Percentiles rank a stretch among this genome's conserved stretches.
These are phyloP conservation scores for Aspergillus ellipticus DNA, from an alignment of 495 filamentous ascomycete genomes.

Conservation along the genomic window DNA sequence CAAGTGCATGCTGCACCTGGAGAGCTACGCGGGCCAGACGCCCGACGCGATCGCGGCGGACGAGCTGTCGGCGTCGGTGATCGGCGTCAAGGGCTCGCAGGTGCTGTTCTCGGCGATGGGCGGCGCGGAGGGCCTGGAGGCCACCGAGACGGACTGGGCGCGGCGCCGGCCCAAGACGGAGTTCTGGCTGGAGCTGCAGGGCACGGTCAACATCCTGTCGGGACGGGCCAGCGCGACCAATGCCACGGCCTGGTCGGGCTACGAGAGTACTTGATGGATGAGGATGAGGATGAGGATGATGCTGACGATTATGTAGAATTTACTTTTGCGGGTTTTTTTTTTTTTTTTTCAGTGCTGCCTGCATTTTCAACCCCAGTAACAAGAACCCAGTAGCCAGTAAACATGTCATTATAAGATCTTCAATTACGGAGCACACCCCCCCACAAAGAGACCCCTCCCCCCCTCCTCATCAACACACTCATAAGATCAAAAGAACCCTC, in stretches of 20 bases:
- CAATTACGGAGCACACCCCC: too few relatives aligned
- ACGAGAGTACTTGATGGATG: slow-evolving; percentile 20
- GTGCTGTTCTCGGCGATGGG: slow-evolving; percentile 82
- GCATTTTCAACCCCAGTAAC: too few relatives aligned
- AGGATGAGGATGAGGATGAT: neutral
- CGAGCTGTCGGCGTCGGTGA: slow-evolving; percentile 69
- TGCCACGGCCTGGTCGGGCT: slow-evolving; percentile 26
- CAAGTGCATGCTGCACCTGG: slow-evolving; percentile 84
- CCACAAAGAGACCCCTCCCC: too few relatives aligned
- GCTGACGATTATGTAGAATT: neutral
- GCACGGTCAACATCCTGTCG: slow-evolving; percentile 78
- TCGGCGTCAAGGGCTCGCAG: slow-evolving; percentile 86
- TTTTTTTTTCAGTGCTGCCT: too few relatives aligned
- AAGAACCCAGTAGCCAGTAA: too few relatives aligned
- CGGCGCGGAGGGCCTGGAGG: slow-evolving; percentile 60
- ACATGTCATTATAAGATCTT: too few relatives aligned
- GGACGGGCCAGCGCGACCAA: slow-evolving; percentile 51
- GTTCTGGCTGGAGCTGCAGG: slow-evolving; percentile 80
- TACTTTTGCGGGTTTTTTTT: too few relatives aligned
- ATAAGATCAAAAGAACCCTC: neutral
- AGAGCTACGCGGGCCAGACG: slow-evolving; percentile 65
- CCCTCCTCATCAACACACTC: neutral
- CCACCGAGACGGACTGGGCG: slow-evolving; percentile 88
- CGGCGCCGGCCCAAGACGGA: slow-evolving; percentile 79
- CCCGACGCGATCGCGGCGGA: slow-evolving; percentile 66